These are phyloP conservation scores for Suillus bovinus DNA, from an alignment of 768 basidiomycete species.

Conservation along the genomic window DNA sequence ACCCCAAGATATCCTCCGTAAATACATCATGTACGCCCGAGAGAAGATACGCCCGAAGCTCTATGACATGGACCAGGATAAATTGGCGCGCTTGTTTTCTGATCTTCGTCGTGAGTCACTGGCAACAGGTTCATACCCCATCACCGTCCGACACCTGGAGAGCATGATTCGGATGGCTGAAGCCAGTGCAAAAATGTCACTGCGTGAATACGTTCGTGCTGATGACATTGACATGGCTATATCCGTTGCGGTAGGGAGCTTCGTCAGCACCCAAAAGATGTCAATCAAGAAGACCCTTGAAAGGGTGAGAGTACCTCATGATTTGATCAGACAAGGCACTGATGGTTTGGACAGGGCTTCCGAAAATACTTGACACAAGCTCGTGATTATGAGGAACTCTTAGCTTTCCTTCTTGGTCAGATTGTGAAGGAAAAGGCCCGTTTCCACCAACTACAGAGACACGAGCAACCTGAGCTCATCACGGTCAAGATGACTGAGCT, in stretches of 20 bases:
- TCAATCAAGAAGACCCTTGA: conserved; percentile 98
- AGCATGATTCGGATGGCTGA: conserved; percentile 99
- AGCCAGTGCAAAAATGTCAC: conserved; percentile 97
- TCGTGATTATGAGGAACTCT: conserved; percentile 92
- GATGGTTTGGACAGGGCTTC: conserved; percentile 65
- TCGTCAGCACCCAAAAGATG: conserved; percentile 96
- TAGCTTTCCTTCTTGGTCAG: conserved; percentile 92
- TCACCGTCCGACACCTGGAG: conserved; percentile 96
- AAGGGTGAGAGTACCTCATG: conserved; percentile 49
- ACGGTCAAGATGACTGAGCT: conserved; percentile 78
- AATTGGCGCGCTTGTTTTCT: conserved; percentile 89
- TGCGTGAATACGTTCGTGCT: conserved; percentile 91
- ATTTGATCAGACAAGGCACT: conserved; percentile 9
- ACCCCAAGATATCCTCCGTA: conserved; percentile 92
- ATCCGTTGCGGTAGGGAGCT: conserved; percentile 91
- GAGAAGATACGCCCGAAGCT: conserved; percentile 92
- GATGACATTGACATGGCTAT: conserved; percentile 99
- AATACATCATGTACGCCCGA: conserved; percentile 99
- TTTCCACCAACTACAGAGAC: conserved; percentile 73
- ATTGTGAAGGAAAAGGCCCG: conserved; percentile 92
- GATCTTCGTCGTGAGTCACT: conserved; percentile 95
- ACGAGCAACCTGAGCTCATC: conserved; percentile 77
- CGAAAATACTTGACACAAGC: conserved; percentile 96
- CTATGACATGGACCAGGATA: conserved; percentile 94
- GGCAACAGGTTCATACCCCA: conserved; percentile 98